A percentile compares a stretch with the other conserved stretches of the same genome.
phyloP scores from a whole-genome alignment of 306 rosid genomes.

The Corylus americana region DNA sequence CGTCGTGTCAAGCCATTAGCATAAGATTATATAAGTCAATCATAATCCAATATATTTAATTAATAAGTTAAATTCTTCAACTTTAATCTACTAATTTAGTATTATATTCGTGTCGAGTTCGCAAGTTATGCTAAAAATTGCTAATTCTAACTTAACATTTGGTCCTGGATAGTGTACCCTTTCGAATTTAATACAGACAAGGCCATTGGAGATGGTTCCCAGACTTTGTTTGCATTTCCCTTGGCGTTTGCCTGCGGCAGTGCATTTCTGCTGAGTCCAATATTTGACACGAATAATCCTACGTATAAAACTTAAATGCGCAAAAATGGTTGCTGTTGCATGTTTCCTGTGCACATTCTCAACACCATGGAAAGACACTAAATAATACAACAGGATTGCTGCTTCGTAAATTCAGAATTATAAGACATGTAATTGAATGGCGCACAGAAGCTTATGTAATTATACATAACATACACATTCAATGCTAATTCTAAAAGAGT shows the following conservation, averaged over 20 bases:
- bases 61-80: no score
- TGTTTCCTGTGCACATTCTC: neutral
- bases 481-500: conserved; percentile 1
- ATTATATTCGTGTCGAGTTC: no score
- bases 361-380: neutral
- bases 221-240: neutral
- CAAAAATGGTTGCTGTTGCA: neutral
- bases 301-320: neutral
- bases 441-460: conserved; percentile 9
- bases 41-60: no score
- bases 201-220: neutral
- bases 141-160: no score
- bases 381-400: neutral
- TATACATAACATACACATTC: conserved; percentile 1
- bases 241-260: neutral
- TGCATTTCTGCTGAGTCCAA: neutral
- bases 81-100: no score
- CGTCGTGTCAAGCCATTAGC: no score
- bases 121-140: no score
- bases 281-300: neutral
- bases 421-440: neutral
- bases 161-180: no score
- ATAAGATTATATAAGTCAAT: no score
- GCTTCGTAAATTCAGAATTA: neutral
- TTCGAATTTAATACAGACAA: no score